Evolutionary conservation across 345 rosid genomes (phyloP), one percentile per base, ranked within the genome.

Genomic region (Rubroshorea leprosula): DNA sequence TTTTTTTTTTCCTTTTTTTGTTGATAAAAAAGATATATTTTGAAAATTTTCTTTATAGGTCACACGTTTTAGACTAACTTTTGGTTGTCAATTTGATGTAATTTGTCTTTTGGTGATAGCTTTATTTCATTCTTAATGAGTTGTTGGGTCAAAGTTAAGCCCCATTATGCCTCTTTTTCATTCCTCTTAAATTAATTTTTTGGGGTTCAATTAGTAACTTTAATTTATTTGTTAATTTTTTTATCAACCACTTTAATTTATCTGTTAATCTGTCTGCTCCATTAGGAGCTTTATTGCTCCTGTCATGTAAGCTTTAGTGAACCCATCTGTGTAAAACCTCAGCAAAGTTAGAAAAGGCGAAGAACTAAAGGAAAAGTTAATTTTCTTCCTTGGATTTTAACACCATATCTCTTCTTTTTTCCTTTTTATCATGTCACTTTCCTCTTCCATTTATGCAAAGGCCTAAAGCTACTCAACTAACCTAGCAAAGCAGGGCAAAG

Each of bases 321-420:
- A 69, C 17, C 45, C 51, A 47, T 63, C 63, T 72, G 24, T 60
- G 55, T 20, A 53, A 73, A 62, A 61, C 70, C 54, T 68, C 49
- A 56, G 65, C 66, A 52, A 48, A 60, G 68, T 66, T 46, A 56
- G 55, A 52, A 60, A 76, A 66, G 69, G 41, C 12, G 41, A 19
- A 52, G 49, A 60, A 56, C 52, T 22, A 45, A 60, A 68, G 56
- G 49, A 43, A 62, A 76, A 72, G 64, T 59, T 69, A 61, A 64
- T 73, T 71, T 55, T 22, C 35, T 29, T 9, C 35, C 54, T 63
- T 51, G 51, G 53, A 47, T 71, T 64, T 60, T 57, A 68, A 72
- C 57, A 48, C 56, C 72, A 26, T 23, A 3, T 35, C 12, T 35
- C 41, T 35, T 39, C 15, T 54, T 51, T 47, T 64, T 24, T 49